phyloP scores from a whole-genome alignment of 1,139 yeast species.

The Wickerhamomyces sp. region DNA sequence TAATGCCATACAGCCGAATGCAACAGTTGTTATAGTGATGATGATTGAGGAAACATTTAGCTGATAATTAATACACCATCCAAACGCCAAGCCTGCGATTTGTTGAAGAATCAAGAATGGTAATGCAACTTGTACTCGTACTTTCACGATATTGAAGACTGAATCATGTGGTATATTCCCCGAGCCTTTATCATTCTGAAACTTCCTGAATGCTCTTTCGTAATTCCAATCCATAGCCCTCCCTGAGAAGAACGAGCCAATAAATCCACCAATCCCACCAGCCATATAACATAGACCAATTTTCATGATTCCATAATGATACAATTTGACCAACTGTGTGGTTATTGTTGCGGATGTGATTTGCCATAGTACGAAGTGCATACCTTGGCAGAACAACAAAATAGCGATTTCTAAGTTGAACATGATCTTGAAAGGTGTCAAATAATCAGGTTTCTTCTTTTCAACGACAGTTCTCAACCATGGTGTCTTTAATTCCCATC shows the following conservation, averaged over 20 bases:
- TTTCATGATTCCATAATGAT: constrained; percentile 44
- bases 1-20: constrained; percentile 48
- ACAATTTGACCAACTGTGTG: constrained; percentile 41
- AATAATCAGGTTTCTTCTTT: neutral
- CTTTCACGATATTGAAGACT: constrained; percentile 39
- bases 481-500: constrained; percentile 9
- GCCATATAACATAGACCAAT: constrained; percentile 63
- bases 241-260: constrained; percentile 46
- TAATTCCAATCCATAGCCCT: constrained; percentile 42
- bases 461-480: neutral
- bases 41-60: constrained; percentile 51
- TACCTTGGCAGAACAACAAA: constrained; percentile 46
- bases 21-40: constrained; percentile 47
- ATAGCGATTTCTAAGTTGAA: constrained; percentile 30
- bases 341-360: constrained; percentile 62
- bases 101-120: constrained; percentile 33
- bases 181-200: constrained; percentile 19
- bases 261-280: constrained; percentile 50
- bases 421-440: constrained; percentile 31
- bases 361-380: constrained; percentile 68
- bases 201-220: constrained; percentile 23
- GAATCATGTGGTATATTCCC: constrained; percentile 23
- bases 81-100: constrained; percentile 46
- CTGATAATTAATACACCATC: constrained; percentile 59
- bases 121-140: constrained; percentile 38